A percentile compares a stretch with the other conserved stretches of the same genome.
These are phyloP conservation scores for Scheffersomyces titani DNA, from an alignment of 1,139 yeast genomes.

Conservation along the genomic window DNA sequence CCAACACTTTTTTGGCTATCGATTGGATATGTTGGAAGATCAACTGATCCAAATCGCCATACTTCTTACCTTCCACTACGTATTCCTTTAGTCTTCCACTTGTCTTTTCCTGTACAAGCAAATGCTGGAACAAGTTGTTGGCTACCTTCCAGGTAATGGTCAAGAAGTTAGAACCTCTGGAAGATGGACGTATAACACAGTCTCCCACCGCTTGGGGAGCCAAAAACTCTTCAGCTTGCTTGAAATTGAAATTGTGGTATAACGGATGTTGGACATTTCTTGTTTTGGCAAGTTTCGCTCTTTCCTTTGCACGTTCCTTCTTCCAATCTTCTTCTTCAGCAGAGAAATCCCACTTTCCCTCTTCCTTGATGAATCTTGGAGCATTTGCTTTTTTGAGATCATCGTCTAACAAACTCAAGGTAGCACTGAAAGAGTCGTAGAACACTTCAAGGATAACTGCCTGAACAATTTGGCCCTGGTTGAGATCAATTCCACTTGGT, in stretches of 20 bases:
- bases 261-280: conserved; percentile 90
- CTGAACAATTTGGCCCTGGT: conserved; percentile 80
- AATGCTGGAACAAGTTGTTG: conserved; percentile 86
- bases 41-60: conserved; percentile 90
- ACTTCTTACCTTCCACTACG: conserved; percentile 67
- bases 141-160: conserved; percentile 97
- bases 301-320: conserved; percentile 57
- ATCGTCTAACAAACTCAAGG: conserved; percentile 65
- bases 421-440: conserved; percentile 72
- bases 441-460: conserved; percentile 74
- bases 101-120: conserved; percentile 76
- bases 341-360: conserved; percentile 77
- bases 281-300: conserved; percentile 54
- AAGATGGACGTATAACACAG: conserved; percentile 91
- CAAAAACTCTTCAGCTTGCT: conserved; percentile 90
- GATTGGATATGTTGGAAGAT: conserved; percentile 87
- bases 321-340: conserved; percentile 72
- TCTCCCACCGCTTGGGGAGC: conserved; percentile 92
- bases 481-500: conserved; percentile 52
- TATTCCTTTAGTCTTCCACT: conserved; percentile 59
- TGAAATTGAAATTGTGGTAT: conserved; percentile 78
- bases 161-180: conserved; percentile 82
- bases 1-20: conserved; percentile 80
- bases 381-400: conserved; percentile 64
- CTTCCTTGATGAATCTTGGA: conserved; percentile 54